These are phyloP conservation scores for Apocynum venetum DNA, from an alignment of 257 asterid genomes.

Conservation along the genomic window DNA sequence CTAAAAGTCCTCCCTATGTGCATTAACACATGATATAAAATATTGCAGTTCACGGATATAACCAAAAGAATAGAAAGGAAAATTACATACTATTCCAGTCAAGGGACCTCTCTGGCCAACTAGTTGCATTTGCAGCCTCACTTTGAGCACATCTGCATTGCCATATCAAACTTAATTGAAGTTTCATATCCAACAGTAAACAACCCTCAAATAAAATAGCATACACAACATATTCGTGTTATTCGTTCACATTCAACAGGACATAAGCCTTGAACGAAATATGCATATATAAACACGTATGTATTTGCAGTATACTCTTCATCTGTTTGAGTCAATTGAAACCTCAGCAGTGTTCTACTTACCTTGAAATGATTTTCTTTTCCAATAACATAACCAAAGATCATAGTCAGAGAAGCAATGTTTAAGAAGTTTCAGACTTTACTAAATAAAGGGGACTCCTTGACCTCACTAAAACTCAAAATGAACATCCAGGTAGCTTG, in stretches of 20 bases:
- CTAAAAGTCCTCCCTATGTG: slow-evolving; percentile 66
- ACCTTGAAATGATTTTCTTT: neutral
- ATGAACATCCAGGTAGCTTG: neutral
- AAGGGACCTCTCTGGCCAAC: slow-evolving; percentile 93
- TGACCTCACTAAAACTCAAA: neutral
- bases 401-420: neutral
- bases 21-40: slow-evolving; percentile 18
- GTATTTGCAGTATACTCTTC: neutral
- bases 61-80: slow-evolving; percentile 3
- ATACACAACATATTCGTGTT: neutral
- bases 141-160: slow-evolving; percentile 87
- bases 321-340: neutral
- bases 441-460: neutral
- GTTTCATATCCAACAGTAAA: neutral
- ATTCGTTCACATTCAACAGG: neutral
- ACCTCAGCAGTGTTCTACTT: neutral
- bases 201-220: neutral
- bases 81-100: slow-evolving; percentile 71
- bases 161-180: slow-evolving; percentile 28
- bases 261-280: neutral
- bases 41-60: slow-evolving; percentile 11
- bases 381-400: neutral
- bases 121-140: slow-evolving; percentile 98
- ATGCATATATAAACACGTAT: neutral
- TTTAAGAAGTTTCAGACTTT: neutral